These are phyloP conservation scores for Cajanus cajan DNA, from an alignment of 306 rosid genomes.

Conservation along the genomic window DNA sequence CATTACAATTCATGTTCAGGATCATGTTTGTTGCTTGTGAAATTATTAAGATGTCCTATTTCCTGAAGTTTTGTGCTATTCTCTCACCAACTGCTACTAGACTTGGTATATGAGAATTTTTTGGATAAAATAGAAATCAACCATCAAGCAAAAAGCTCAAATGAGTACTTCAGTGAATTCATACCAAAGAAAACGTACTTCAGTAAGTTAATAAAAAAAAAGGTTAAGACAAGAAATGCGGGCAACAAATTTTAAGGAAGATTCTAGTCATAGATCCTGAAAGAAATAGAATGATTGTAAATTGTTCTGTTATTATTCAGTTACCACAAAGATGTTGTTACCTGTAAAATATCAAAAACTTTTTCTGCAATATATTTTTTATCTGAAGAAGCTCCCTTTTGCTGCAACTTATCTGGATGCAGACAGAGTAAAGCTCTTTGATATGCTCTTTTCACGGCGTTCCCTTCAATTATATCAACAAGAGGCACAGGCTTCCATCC, in stretches of 20 bases:
- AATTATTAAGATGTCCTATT: neutral
- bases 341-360: slow-evolving; percentile 90
- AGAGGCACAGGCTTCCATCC: slow-evolving; percentile 97
- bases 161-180: neutral
- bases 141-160: neutral
- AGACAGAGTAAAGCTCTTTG: slow-evolving; percentile 89
- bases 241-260: slow-evolving; percentile 1
- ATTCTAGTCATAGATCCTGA: slow-evolving; percentile 18
- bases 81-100: neutral
- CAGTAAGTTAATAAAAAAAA: neutral
- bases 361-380: slow-evolving; percentile 84
- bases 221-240: neutral
- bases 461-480: slow-evolving; percentile 89
- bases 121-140: slow-evolving; percentile 5
- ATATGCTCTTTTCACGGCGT: slow-evolving; percentile 85
- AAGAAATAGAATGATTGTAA: neutral
- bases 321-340: slow-evolving; percentile 23
- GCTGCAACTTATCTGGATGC: slow-evolving; percentile 98
- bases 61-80: neutral
- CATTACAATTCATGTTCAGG: slow-evolving; percentile 4
- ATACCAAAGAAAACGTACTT: neutral
- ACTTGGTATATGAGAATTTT: neutral
- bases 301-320: neutral
- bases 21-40: slow-evolving; percentile 5
- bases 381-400: slow-evolving; percentile 77